phyloP scores from a whole-genome alignment of 1,284 basidiomycete genomes.

The Anthracocystis walkeri region DNA sequence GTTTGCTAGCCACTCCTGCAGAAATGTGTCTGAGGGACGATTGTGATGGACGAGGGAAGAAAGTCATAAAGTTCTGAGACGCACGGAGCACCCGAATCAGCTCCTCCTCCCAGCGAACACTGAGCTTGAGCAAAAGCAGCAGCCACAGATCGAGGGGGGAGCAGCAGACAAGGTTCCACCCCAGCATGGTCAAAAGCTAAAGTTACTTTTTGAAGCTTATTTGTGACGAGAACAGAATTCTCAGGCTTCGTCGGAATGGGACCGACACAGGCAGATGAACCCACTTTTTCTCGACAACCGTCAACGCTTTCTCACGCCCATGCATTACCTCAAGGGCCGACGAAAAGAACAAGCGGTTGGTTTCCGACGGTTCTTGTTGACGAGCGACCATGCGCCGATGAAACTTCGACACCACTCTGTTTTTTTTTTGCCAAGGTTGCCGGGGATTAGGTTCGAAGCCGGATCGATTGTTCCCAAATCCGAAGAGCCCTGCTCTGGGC shows the following conservation, averaged over 20 bases:
- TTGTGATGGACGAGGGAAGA: slow-evolving; percentile 12
- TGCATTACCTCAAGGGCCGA: slow-evolving; percentile 14
- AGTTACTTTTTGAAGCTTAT: slow-evolving; percentile 21
- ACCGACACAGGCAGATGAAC: slow-evolving; percentile 15
- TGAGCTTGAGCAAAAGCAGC: not conserved
- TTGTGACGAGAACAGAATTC: slow-evolving; percentile 7
- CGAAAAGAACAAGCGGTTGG: slow-evolving; percentile 8
- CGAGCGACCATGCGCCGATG: not conserved
- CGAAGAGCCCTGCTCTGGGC: not conserved
- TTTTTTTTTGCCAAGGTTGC: not conserved
- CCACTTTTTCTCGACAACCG: slow-evolving; percentile 4
- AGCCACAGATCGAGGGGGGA: not conserved
- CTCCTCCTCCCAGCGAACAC: not conserved
- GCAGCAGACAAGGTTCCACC: slow-evolving; percentile 2
- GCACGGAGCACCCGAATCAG: slow-evolving; percentile 8
- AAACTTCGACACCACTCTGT: not conserved
- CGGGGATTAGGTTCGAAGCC: no score
- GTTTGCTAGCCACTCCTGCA: slow-evolving; percentile 9
- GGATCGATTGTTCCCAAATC: not conserved
- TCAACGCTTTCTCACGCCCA: slow-evolving; percentile 23
- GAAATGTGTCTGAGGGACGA: not conserved
- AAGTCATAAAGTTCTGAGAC: slow-evolving; percentile 12
- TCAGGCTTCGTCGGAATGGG: slow-evolving; percentile 20
- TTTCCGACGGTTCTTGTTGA: slow-evolving; percentile 9
- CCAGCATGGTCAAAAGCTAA: slow-evolving; percentile 10